phyloP scores from a whole-genome alignment of 139 green algal genomes.

The Chlorella sp. region DNA sequence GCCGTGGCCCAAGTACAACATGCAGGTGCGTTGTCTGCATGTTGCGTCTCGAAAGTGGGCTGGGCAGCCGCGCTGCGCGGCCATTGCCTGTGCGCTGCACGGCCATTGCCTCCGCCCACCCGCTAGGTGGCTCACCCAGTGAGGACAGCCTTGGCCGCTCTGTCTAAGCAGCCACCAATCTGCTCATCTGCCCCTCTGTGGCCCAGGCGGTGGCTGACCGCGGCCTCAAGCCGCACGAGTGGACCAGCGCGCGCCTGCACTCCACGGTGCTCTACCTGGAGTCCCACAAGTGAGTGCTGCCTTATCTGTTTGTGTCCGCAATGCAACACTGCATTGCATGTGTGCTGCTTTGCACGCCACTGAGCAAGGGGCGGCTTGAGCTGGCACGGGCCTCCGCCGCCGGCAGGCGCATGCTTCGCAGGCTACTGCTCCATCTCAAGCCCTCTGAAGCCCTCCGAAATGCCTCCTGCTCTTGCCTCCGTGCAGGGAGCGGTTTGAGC shows the following conservation, averaged over 20 bases:
- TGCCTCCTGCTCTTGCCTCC: background rate
- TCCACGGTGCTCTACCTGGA: constrained; percentile 89
- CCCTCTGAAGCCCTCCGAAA: background rate
- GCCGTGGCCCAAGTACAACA: constrained; percentile 96
- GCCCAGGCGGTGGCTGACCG: constrained; percentile 83
- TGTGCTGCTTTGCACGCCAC: background rate
- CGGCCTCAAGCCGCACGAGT: constrained; percentile 86
- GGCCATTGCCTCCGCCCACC: no score
- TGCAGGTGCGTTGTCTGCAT: constrained; percentile 38
- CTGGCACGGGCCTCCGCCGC: no score
- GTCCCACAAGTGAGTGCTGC: constrained; percentile 59
- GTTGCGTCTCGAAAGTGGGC: no score
- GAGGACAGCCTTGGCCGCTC: no score
- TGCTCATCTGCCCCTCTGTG: background rate
- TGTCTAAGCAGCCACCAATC: no score
- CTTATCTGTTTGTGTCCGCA: no score
- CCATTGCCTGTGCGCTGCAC: no score
- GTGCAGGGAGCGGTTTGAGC: constrained; percentile 61
- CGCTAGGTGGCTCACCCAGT: no score
- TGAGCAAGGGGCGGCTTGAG: background rate
- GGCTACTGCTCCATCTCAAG: background rate
- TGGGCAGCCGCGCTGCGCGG: no score
- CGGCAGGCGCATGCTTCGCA: no score
- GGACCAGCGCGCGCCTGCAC: constrained; percentile 87
- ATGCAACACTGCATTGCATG: no score